Conservation (phyloP, 2,329 filamentous ascomycete species). For the Bretziella fagacearum region DNA sequence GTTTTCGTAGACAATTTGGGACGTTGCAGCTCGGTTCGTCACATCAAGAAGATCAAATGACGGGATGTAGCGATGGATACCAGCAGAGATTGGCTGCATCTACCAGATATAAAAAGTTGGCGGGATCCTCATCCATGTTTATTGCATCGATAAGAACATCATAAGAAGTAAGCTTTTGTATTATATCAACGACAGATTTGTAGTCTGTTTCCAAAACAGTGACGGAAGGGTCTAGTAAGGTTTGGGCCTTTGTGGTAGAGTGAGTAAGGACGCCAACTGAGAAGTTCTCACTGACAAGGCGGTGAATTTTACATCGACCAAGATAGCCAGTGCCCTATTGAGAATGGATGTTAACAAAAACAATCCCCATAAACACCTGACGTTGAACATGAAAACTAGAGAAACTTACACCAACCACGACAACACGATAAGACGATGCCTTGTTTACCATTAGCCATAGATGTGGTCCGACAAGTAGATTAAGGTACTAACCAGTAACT, state of each 20-base stretch:
- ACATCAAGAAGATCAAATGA: not conserved
- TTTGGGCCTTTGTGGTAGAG: not conserved
- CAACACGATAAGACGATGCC: not conserved
- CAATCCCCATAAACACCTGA: not conserved
- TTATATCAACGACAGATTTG: not conserved
- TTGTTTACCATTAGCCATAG: not conserved
- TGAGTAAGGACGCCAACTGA: not conserved
- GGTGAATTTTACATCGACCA: not conserved
- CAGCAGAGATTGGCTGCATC: conserved; percentile 6
- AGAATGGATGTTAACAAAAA: not conserved
- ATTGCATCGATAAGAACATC: conserved; percentile 4
- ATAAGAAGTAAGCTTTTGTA: not conserved
- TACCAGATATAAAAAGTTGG: not conserved
- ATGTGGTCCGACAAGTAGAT: not conserved
- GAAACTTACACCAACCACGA: conserved; percentile 3
- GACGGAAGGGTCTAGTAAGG: not conserved
- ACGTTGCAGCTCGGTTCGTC: not conserved
- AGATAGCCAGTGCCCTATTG: conserved; percentile 1
- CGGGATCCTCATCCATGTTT: not conserved
- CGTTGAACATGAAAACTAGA: too few species aligned
- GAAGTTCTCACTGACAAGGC: not conserved
- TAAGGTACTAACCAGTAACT: not conserved
- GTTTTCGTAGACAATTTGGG: not conserved
- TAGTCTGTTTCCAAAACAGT: conserved; percentile 3
- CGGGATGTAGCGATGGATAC: conserved; percentile 1